These are phyloP conservation scores for Phytophthora boehmeriae DNA, from an alignment of 352 stramenopile genomes.

Conservation along the genomic window DNA sequence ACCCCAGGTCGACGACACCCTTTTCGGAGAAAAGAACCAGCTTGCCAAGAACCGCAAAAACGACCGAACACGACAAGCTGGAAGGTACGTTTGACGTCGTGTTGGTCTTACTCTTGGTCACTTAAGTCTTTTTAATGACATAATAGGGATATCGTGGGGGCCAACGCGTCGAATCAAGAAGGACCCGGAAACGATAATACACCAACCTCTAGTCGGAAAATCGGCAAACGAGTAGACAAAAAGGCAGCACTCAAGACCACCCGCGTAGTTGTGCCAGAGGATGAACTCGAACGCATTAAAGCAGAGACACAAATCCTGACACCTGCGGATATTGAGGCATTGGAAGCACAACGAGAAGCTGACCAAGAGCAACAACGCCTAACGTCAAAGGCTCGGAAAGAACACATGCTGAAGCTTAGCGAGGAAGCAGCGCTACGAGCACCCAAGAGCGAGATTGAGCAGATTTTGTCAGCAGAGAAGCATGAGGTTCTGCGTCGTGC, in stretches of 20 bases:
- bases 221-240: conserved; percentile 16
- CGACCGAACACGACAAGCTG: conserved; percentile 65
- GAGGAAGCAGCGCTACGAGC: conserved; percentile 64
- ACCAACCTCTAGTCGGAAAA: conserved; percentile 7
- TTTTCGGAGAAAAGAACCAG: conserved; percentile 68
- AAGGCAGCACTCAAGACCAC: conserved; percentile 11
- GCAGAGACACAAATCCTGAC: conserved; percentile 72
- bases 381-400: conserved; percentile 74
- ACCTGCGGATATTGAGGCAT: conserved; percentile 49
- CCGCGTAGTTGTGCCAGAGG: conserved; percentile 39
- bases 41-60: conserved; percentile 51
- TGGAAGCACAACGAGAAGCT: conserved; percentile 59
- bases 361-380: conserved; percentile 63
- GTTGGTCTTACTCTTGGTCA: neutral
- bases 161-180: conserved; percentile 33
- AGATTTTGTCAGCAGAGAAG: conserved; percentile 77
- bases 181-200: conserved; percentile 19
- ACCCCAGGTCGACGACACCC: conserved; percentile 72
- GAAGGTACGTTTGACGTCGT: conserved; percentile 33
- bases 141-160: conserved; percentile 50
- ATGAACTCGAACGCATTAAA: conserved; percentile 68
- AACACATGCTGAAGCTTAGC: conserved; percentile 77
- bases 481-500: conserved; percentile 60
- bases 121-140: neutral
- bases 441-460: conserved; percentile 80